A percentile compares a stretch with the other conserved stretches of the same genome.
Conservation (phyloP, 2,329 filamentous ascomycete genomes). For the Xylaria sp. region DNA sequence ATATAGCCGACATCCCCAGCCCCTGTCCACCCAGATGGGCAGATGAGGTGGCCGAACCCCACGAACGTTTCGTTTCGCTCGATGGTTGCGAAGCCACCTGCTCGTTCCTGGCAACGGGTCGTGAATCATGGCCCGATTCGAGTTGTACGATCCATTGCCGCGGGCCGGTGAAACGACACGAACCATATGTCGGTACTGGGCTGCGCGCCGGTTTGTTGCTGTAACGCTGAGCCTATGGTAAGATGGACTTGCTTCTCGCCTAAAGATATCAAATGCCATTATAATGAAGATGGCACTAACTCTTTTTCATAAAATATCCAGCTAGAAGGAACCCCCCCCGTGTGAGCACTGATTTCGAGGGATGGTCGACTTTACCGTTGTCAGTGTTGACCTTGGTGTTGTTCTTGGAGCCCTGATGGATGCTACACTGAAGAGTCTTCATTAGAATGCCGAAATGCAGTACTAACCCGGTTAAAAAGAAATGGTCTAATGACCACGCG, state of each 20-base stretch:
- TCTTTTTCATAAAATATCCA: background rate
- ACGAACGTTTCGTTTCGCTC: background rate
- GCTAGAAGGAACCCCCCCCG: no score
- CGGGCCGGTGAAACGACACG: background rate
- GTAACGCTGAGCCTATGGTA: background rate
- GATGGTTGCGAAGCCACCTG: background rate
- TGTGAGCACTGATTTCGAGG: no score
- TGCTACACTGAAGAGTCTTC: background rate
- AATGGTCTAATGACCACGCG: background rate
- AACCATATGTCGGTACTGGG: background rate
- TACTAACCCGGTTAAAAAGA: background rate
- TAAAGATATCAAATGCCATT: background rate
- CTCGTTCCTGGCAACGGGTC: background rate
- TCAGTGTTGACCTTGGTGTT: background rate
- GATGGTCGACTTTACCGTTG: background rate
- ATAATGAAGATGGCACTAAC: background rate
- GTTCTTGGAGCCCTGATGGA: background rate
- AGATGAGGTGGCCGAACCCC: no score
- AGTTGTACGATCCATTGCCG: background rate
- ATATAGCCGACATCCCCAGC: background rate
- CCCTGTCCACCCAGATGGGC: background rate
- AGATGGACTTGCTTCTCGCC: background rate
- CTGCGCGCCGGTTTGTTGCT: background rate
- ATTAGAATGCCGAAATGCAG: background rate
- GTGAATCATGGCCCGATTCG: background rate